Conservation (phyloP, 2,329 filamentous ascomycete genomes). For the Penicillium sp. region DNA sequence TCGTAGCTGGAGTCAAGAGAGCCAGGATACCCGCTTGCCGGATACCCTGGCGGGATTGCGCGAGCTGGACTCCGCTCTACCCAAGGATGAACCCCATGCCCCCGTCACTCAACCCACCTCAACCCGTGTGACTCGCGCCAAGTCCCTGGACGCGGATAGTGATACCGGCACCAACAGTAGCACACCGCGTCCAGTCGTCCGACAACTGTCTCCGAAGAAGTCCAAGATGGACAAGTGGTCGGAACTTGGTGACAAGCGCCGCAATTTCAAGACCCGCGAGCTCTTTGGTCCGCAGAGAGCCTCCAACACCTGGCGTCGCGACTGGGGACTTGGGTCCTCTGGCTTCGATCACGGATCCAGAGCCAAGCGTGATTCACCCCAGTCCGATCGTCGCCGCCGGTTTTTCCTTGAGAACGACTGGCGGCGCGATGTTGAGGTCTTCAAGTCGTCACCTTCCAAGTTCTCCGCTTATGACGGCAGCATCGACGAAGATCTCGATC, state of each 20-base stretch:
- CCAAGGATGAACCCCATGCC: constrained; percentile 47
- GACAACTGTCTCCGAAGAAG: constrained; percentile 60
- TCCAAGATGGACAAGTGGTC: constrained; percentile 77
- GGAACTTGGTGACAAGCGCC: constrained; percentile 71
- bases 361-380: constrained; percentile 34
- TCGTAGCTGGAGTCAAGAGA: constrained; percentile 76
- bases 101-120: constrained; percentile 27
- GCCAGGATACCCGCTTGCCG: constrained; percentile 52
- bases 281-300: constrained; percentile 51
- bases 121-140: constrained; percentile 19
- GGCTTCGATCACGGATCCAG: constrained; percentile 37
- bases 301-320: constrained; percentile 43
- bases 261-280: constrained; percentile 59
- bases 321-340: constrained; percentile 40
- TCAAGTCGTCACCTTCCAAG: constrained; percentile 34
- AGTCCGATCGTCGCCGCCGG: constrained; percentile 35
- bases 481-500: constrained; percentile 73
- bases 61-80: constrained; percentile 54
- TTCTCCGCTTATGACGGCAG: constrained; percentile 51
- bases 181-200: constrained; percentile 40
- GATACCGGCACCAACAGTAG: constrained; percentile 43
- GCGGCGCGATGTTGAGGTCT: constrained; percentile 42
- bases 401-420: constrained; percentile 47
- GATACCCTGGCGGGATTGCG: constrained; percentile 53
- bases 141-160: constrained; percentile 64